Base-by-base conservation (phyloP, 2,329 filamentous ascomycete genomes). In the Penicillium janthinellum region DNA sequence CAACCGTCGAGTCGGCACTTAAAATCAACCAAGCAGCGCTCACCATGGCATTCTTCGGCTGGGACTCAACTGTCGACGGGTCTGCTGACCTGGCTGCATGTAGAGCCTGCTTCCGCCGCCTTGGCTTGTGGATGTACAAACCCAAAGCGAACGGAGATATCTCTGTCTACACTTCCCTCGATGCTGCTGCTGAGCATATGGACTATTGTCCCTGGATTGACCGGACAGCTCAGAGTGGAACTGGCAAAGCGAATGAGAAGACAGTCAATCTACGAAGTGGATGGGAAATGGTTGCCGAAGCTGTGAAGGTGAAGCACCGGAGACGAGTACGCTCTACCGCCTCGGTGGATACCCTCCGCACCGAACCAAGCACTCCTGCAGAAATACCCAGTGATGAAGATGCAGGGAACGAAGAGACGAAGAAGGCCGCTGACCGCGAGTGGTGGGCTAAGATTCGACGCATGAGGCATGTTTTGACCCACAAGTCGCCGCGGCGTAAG, bases 51-150 rank as follows among this genome's bases (percentile, higher is more conserved):
- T 75, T 92, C 20, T 84, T 89, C 59, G 91, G 91, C 37, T 94
- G 91, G 90, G 86, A 91, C 22, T 86, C 88, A 42, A 66, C 71
- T 37, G 67, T 65, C 4, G 77, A 77, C 55, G 73, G 69, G 37
- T 67, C 72, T 31, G 73, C 70, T 10, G 90, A 91, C 61, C 85
- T 94, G 15, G 88, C 90, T 5, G 88, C 87, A 4, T 99, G 95
- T 75, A 84, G 89, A 59, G 90, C 91, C 20, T 99, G 95, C 73
- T 90, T 96, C 70, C 88, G 95, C 60, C 87, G 93, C 1, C 82
- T 98, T 0, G 95, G 95, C 0, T 82, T 99, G 2, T 99, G 95
- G 95, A 89, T 99, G 81, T 98, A 96, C 74, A 90, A 88, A 70
- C 88, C 88, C 74, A 92, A 88, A 75, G 85, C 86, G 68, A 84